These are phyloP conservation scores for Podosphaera aphanis DNA, from an alignment of 2,329 filamentous ascomycete genomes.

Conservation along the genomic window DNA sequence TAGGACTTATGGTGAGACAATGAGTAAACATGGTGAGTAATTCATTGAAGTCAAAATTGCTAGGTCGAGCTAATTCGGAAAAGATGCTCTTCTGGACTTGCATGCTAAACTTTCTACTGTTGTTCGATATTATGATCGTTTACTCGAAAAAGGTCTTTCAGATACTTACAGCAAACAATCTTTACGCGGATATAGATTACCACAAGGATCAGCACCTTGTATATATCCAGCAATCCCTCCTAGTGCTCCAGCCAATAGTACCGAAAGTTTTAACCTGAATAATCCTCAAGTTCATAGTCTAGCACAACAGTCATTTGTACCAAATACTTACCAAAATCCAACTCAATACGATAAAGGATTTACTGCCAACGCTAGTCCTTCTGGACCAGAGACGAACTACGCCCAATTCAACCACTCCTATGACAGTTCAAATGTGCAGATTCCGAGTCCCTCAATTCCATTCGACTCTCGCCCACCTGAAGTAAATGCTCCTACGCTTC, in stretches of 20 bases:
- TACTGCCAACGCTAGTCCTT: constrained; percentile 1
- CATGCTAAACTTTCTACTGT: constrained; percentile 91
- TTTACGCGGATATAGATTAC: constrained; percentile 38
- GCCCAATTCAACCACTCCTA: constrained; percentile 12
- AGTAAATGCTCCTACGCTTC: constrained; percentile 1
- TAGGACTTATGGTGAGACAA: constrained; percentile 88
- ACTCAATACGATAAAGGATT: constrained; percentile 8
- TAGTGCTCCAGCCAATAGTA: constrained; percentile 22
- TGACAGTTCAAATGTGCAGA: constrained; percentile 25
- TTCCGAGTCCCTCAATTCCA: constrained; percentile 21
- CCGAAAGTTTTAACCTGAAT: constrained; percentile 65
- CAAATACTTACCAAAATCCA: constrained; percentile 9
- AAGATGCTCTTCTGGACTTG: constrained; percentile 70
- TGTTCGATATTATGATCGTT: constrained; percentile 89
- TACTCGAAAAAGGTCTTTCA: constrained; percentile 87
- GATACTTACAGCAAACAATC: constrained; percentile 74
- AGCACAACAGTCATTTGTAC: constrained; percentile 22
- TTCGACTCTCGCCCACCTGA: constrained; percentile 9
- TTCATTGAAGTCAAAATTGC: constrained; percentile 9
- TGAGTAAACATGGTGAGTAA: constrained; percentile 97
- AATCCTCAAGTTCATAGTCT: constrained; percentile 27
- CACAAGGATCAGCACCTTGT: constrained; percentile 26
- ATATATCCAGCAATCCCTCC: constrained; percentile 56
- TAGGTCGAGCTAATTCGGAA: constrained; percentile 21
- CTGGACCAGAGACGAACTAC: constrained; percentile 8